Evolutionary conservation across 2,329 filamentous ascomycete genomes (phyloP).

Genomic region (Hymenotorrendiella dingleyae): DNA sequence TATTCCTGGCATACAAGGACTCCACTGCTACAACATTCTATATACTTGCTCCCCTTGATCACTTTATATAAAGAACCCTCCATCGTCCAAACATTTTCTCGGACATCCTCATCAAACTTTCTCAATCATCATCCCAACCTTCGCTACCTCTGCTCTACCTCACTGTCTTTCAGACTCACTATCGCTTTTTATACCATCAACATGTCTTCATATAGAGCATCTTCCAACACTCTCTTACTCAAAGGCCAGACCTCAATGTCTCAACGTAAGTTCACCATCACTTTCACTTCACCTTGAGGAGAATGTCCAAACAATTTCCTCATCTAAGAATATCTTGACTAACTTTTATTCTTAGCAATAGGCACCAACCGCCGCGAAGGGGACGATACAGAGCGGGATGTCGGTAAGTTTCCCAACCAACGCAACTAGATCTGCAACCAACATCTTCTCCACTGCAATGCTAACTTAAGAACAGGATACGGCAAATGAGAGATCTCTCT

Average conservation of each 20-base stretch:
- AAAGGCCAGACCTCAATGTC: background rate
- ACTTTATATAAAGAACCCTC: background rate
- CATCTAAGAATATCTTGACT: background rate
- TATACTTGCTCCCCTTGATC: background rate
- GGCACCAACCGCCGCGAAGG: background rate
- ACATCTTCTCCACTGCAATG: background rate
- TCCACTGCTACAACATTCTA: background rate
- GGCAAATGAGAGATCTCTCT: background rate
- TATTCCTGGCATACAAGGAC: background rate
- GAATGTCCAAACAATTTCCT: background rate
- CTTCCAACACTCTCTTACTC: background rate
- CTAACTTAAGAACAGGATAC: background rate
- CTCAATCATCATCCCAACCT: background rate
- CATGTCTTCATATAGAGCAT: background rate
- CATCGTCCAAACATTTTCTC: background rate
- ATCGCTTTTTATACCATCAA: background rate
- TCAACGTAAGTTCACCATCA: background rate
- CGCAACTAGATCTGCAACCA: constrained; percentile 2
- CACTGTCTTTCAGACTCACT: background rate
- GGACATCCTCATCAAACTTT: background rate
- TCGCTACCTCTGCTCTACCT: background rate
- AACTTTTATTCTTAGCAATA: background rate
- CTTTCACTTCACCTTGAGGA: background rate
- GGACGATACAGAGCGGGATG: constrained; percentile 1
- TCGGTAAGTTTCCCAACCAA: too few relatives aligned